phyloP scores from a whole-genome alignment of 2,329 filamentous ascomycete genomes.

The Akanthomyces uredinophilus region DNA sequence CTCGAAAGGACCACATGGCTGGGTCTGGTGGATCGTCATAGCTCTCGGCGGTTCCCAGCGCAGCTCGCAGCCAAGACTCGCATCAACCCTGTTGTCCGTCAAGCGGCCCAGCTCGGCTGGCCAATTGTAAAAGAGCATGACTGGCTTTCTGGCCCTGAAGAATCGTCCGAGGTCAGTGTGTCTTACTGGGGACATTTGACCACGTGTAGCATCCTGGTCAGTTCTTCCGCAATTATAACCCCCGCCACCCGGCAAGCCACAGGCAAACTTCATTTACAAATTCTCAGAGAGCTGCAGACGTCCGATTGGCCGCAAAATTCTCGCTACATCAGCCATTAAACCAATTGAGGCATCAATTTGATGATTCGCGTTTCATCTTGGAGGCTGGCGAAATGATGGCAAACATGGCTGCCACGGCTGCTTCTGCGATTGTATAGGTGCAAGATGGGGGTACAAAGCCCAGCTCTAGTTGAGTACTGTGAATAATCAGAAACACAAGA shows the following conservation, averaged over 20 bases:
- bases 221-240: not conserved
- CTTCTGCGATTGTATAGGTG: too few relatives aligned
- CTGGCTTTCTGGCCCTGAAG: not conserved
- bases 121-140: too few relatives aligned
- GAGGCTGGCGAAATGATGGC: too few relatives aligned
- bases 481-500: too few relatives aligned
- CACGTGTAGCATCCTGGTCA: conserved; percentile 4
- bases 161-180: conserved; percentile 2
- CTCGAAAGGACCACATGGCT: not conserved
- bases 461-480: too few relatives aligned
- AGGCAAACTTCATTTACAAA: not conserved
- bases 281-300: too few relatives aligned
- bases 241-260: not conserved
- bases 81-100: not conserved
- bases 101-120: not conserved
- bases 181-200: not conserved
- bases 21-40: not conserved
- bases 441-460: too few relatives aligned
- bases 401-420: too few relatives aligned
- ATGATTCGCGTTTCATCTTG: too few relatives aligned
- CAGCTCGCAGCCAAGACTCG: not conserved
- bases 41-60: not conserved
- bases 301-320: not conserved
- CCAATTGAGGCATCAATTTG: too few relatives aligned
- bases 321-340: too few relatives aligned